Conservation (phyloP, 495 filamentous ascomycete genomes). For the Monascus purpureus region DNA sequence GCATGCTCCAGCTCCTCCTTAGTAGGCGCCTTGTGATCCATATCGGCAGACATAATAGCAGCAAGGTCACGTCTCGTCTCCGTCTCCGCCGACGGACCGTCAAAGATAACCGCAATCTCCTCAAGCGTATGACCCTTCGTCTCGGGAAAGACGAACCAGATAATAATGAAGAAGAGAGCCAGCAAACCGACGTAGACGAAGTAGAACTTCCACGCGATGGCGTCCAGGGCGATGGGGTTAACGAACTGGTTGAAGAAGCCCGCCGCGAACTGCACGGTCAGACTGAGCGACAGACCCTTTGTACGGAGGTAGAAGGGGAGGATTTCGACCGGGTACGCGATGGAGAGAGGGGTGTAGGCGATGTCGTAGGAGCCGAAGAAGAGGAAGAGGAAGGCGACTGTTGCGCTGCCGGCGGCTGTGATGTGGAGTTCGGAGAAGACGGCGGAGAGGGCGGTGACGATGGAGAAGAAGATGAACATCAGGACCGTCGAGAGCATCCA, state of each 20-base stretch:
- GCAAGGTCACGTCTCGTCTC: too few species aligned
- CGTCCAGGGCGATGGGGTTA: constrained; percentile 42
- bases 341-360: constrained; percentile 44
- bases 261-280: constrained; percentile 42
- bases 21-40: too few species aligned
- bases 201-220: constrained; percentile 42
- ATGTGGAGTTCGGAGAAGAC: constrained; percentile 25
- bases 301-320: constrained; percentile 50
- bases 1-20: too few species aligned
- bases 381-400: constrained; percentile 45
- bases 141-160: constrained; percentile 46
- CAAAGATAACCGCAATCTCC: constrained; percentile 47
- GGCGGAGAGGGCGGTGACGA: constrained; percentile 39
- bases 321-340: constrained; percentile 49
- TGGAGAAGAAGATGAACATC: constrained; percentile 40
- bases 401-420: constrained; percentile 36
- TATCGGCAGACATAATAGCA: too few species aligned
- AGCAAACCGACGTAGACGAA: constrained; percentile 36
- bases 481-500: too few species aligned
- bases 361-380: constrained; percentile 42
- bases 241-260: constrained; percentile 21
- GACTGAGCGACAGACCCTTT: constrained; percentile 52
- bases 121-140: constrained; percentile 50
- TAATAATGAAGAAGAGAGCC: constrained; percentile 30
- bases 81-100: constrained; percentile 38